These are phyloP conservation scores for Psidium friedrichsthalianum DNA, from an alignment of 345 rosid species.

Conservation along the genomic window DNA sequence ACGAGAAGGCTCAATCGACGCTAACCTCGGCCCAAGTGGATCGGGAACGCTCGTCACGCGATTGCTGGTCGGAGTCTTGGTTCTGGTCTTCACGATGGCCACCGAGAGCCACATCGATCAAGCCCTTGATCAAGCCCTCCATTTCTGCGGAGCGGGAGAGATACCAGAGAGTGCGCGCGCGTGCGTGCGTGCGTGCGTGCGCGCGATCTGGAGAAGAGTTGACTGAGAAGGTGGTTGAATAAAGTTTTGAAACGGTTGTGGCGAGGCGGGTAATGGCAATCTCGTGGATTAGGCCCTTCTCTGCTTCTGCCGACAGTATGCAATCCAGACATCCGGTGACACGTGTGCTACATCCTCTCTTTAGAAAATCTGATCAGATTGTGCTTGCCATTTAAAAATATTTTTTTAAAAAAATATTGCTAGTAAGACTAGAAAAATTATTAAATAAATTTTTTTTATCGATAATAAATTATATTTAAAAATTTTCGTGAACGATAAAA, in stretches of 20 bases:
- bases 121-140: slow-evolving; percentile 73
- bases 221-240: neutral
- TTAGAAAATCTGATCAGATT: neutral
- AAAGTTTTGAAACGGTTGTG: neutral
- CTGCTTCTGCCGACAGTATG: neutral
- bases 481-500: too few species aligned
- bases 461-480: too few species aligned
- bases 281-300: neutral
- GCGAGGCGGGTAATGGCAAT: slow-evolving; percentile 25
- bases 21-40: slow-evolving; percentile 71
- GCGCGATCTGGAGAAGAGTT: neutral
- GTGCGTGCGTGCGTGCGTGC: neutral
- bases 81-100: slow-evolving; percentile 10
- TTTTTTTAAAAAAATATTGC: too few species aligned
- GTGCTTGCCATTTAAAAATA: too few species aligned
- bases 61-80: slow-evolving; percentile 4
- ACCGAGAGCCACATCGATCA: slow-evolving; percentile 50
- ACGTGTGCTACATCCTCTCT: neutral
- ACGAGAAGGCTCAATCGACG: neutral
- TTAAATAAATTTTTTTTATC: too few species aligned
- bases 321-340: neutral
- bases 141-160: slow-evolving; percentile 6
- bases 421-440: too few species aligned
- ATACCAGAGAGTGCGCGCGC: too few species aligned
- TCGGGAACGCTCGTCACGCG: slow-evolving; percentile 50